A percentile compares a stretch with the other conserved stretches of the same genome.
Conservation (phyloP, 805 yeast genomes). For the Ogataea nakhonphanomensis region DNA sequence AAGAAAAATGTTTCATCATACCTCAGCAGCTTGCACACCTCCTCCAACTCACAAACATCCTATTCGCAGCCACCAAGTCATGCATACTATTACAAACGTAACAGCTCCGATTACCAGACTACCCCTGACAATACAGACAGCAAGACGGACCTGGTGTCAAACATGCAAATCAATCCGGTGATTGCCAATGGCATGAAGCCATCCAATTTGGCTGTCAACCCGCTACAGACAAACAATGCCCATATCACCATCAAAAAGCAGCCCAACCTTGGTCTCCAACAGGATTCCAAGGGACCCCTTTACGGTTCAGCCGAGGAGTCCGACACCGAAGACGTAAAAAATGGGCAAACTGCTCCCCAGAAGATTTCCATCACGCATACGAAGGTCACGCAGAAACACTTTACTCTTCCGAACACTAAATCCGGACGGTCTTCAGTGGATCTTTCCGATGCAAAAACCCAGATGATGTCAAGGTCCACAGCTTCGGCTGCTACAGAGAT, state of each 20-base stretch:
- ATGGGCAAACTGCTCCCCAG: neutral
- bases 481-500: neutral
- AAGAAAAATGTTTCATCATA: conserved; percentile 67
- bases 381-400: conserved; percentile 13
- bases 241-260: conserved; percentile 69
- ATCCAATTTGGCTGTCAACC: conserved; percentile 66
- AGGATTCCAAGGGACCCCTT: conserved; percentile 7
- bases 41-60: conserved; percentile 11
- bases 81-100: conserved; percentile 17
- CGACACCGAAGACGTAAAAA: conserved; percentile 9
- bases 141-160: neutral
- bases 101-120: conserved; percentile 11
- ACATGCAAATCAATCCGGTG: conserved; percentile 21
- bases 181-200: conserved; percentile 44
- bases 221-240: conserved; percentile 59
- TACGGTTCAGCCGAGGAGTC: conserved; percentile 36
- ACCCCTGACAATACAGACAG: neutral
- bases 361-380: conserved; percentile 4
- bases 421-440: conserved; percentile 22
- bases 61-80: conserved; percentile 10
- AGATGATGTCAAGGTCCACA: neutral
- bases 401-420: conserved; percentile 18
- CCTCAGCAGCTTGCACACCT: conserved; percentile 54
- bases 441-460: conserved; percentile 20
- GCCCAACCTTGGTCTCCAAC: conserved; percentile 30